Percentiles rank a stretch among this genome's conserved stretches.
Evolutionary conservation across 768 basidiomycete genomes (phyloP).

Genomic region (Pulveroboletus sp.): DNA sequence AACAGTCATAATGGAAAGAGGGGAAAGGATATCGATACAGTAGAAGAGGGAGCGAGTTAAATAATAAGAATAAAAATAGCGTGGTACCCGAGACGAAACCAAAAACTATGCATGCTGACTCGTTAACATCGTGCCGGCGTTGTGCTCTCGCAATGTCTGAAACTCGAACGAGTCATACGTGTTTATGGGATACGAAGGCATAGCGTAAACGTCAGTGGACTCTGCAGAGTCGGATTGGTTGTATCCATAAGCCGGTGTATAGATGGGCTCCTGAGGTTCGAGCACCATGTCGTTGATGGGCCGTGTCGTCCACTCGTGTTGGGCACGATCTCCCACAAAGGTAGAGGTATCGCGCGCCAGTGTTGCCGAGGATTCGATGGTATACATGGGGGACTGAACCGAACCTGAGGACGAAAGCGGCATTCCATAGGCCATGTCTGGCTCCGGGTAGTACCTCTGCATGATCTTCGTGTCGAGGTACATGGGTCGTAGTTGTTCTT

Average conservation of each 20-base stretch:
- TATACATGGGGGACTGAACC: slow-evolving; percentile 19
- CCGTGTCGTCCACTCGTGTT: slow-evolving; percentile 13
- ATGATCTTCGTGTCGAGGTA: slow-evolving; percentile 24
- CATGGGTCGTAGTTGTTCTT: slow-evolving; percentile 19
- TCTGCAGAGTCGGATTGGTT: slow-evolving; percentile 17
- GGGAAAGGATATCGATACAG: slow-evolving; percentile 26
- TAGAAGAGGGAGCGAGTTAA: slow-evolving; percentile 13
- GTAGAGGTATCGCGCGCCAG: slow-evolving; percentile 8
- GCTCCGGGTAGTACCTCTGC: slow-evolving; percentile 17
- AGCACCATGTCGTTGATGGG: slow-evolving; percentile 12
- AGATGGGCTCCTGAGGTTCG: slow-evolving; percentile 13
- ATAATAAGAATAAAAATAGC: slow-evolving; percentile 18
- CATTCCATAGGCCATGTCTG: slow-evolving; percentile 13
- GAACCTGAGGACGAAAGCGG: neutral
- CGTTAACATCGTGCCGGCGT: slow-evolving; percentile 10
- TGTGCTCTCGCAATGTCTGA: slow-evolving; percentile 29
- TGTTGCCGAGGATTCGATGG: slow-evolving; percentile 9
- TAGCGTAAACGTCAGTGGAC: slow-evolving; percentile 14
- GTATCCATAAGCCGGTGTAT: slow-evolving; percentile 16
- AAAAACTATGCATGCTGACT: slow-evolving; percentile 20
- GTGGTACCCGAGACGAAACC: neutral
- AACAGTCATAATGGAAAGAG: neutral
- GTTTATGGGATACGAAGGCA: slow-evolving; percentile 12
- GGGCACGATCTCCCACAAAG: slow-evolving; percentile 12
- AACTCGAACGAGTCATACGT: slow-evolving; percentile 33